Evolutionary conservation across 345 rosid genomes (phyloP).

Genomic region (Eucalyptus paniculata): DNA sequence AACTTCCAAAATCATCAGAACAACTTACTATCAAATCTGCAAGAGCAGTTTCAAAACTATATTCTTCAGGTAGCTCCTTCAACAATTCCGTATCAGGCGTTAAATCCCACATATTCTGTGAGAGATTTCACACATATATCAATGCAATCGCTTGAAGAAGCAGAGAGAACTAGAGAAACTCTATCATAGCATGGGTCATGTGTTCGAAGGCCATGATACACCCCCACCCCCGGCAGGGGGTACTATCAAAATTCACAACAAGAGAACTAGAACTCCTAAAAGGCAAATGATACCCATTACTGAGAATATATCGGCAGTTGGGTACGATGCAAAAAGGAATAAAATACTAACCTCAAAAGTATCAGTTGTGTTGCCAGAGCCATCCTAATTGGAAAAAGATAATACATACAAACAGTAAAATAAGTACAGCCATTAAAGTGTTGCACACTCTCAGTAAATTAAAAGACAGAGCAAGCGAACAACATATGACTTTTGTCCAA

Average conservation of each 20-base stretch:
- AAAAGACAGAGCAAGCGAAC: neutral
- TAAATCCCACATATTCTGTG: conserved; percentile 71
- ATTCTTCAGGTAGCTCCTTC: conserved; percentile 47
- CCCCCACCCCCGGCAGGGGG: neutral
- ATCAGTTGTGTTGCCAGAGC: conserved; percentile 5
- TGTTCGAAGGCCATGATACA: neutral
- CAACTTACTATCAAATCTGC: conserved; percentile 62
- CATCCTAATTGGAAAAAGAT: conserved; percentile 26
- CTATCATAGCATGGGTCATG: neutral
- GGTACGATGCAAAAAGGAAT: neutral
- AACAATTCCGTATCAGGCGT: conserved; percentile 57
- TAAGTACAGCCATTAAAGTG: neutral
- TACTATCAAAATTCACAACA: neutral
- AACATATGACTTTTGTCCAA: neutral
- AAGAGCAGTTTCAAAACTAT: conserved; percentile 55
- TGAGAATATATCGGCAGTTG: neutral
- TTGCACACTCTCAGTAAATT: neutral
- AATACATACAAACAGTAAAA: neutral
- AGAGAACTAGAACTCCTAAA: neutral
- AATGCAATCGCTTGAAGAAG: neutral
- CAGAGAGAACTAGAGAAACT: neutral
- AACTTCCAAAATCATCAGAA: neutral
- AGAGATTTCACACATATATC: neutral
- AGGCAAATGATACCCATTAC: neutral
- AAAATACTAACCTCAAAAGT: conserved; percentile 31